phyloP scores from a whole-genome alignment of 139 green algal genomes.

The Dunaliella primolecta region DNA sequence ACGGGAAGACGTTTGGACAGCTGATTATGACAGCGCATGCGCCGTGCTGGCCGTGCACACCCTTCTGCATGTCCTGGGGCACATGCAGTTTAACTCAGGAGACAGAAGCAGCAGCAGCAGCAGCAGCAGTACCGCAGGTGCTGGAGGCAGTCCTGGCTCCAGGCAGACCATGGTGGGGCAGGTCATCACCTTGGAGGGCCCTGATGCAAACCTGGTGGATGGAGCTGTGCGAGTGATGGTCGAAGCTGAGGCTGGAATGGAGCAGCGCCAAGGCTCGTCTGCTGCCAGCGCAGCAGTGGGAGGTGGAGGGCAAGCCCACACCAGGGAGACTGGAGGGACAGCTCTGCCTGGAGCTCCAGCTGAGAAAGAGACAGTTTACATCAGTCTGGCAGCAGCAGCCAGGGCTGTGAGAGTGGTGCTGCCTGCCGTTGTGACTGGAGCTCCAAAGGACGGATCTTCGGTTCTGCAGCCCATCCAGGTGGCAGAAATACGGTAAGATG shows the following conservation, averaged over 20 bases:
- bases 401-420: not conserved
- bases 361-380: not conserved
- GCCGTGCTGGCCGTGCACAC: not conserved
- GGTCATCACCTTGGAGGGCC: not conserved
- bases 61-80: constrained; percentile 10
- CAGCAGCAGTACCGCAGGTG: not conserved
- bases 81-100: constrained; percentile 1
- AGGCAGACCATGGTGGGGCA: not conserved
- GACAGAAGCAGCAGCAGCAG: not conserved
- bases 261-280: no score
- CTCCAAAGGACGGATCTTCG: not conserved
- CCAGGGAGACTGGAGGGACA: not conserved
- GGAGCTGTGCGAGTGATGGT: not conserved
- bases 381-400: constrained; percentile 7
- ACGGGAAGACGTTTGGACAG: not conserved
- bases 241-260: not conserved
- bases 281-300: no score
- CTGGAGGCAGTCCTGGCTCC: not conserved
- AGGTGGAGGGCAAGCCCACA: no score
- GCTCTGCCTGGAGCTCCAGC: not conserved
- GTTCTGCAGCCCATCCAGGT: not conserved
- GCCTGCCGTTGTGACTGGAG: not conserved
- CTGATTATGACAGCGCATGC: not conserved
- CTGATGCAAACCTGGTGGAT: not conserved
- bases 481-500: not conserved